Base-by-base conservation (phyloP, 345 rosid species). In the Gossypium turneri region DNA sequence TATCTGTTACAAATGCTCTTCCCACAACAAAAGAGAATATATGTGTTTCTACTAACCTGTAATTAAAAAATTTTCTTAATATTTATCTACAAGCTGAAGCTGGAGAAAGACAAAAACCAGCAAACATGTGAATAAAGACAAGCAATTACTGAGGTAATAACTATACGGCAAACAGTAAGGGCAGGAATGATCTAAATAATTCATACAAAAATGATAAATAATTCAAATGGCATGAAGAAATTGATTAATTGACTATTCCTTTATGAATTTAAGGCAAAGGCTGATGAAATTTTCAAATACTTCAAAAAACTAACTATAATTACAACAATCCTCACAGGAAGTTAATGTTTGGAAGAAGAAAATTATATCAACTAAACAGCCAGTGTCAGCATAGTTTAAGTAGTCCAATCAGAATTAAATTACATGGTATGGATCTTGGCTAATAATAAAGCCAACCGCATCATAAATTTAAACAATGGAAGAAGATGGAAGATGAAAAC, bases 1-100 rank as follows among this genome's bases (percentile, higher is more conserved):
- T 85, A 83, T 96, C 99, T 48, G 99, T 90, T 74, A 93, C 99
- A 90, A 93, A 96, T 67, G 98, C 99, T 89, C 99, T 85, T 86
- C 99, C 99, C 80, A 96, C 92, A 78, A 93, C 99, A 84, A 96
- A 96, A 56, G 94, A 93, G 89, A 96, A 96, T 78, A 96, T 85
- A 62, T 96, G 99, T 79, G 97, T 92, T 88, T 96, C 99, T 78
- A 93, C 98, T 89, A 93, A 86, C 97, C 99, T 96, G 99, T 76
- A 74, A 79, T 78, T 47, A 79, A 79, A 47, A 63, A 76, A 75
- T 81, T 73, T 52, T 73, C 72, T 73, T 81, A 80, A 72, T 59
- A 80, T 78, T 61, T 68, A 76, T 77, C 76, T 81, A 75, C 70
- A 63, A 66, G 77, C 69, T 73, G 63, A 80, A 59, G 38, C 51